Base-by-base conservation (phyloP, 2,329 filamentous ascomycete genomes). In the Trichoderma endophyticum region DNA sequence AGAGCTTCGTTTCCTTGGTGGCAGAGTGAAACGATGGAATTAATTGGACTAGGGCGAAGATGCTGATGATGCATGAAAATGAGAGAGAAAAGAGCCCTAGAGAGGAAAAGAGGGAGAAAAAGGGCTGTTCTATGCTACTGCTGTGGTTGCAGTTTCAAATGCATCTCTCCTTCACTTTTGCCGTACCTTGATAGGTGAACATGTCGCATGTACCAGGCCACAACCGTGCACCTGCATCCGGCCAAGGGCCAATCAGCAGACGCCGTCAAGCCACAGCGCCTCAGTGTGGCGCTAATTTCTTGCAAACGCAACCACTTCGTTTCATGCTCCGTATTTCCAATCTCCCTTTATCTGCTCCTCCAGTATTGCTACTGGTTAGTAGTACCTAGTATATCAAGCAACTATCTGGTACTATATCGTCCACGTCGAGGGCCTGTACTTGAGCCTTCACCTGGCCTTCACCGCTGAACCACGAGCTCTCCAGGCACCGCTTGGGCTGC, bases 241-340 rank as follows among this genome's bases (percentile, higher is more conserved):
- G 54, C 11, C 18, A 43, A 28, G 8, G 14, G 24, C 51, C 34
- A 60, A 60, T 61, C 43, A 34, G 2, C 51, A 26, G 15, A 4
- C 24, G 26, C 57, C 8, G n/a, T 43, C 56, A 51, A 71, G 70
- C 70, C 70, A 71, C 70, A 67, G 70, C 54, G 70, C 70, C 70
- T 51, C 70, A 62, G n/a, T 71, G 70, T 71, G 70, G 70, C 70
- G 70, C 59, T 34, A 28, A 34, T 57, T 43, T 30, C 51, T n/a
- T 65, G 67, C 59, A 70, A 48, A 57, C 60, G 64, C 64, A 61
- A 69, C 66, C 66, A 69, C 66, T 61, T 69, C 66, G 66, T 69
- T 65, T 66, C 61, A 71, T 56, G 62, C 70, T 72, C 70, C 65
- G 70, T 72, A 28, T 72, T 60, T 72, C 70, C 43, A 72, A 69